phyloP scores from a whole-genome alignment of 2,329 filamentous ascomycete species.

The Ophiostoma novo-ulmi region DNA sequence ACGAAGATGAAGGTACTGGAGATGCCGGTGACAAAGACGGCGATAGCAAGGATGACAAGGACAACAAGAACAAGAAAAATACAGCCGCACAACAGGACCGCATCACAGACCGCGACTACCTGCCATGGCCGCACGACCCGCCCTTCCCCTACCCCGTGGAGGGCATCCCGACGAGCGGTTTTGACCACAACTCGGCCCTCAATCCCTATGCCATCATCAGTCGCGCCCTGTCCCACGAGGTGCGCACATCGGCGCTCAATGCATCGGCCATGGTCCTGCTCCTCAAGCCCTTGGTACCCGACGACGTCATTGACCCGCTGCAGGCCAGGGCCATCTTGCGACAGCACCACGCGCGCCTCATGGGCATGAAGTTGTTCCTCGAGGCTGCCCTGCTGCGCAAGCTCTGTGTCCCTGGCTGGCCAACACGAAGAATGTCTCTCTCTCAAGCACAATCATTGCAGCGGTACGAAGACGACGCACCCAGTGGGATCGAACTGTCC shows the following conservation, averaged over 20 bases:
- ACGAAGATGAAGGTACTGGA: conserved; percentile 17
- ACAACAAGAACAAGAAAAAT: conserved; percentile 16
- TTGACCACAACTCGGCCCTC: conserved; percentile 38
- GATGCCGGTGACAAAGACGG: conserved; percentile 14
- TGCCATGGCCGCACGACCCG: conserved; percentile 55
- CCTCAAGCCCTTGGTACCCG: conserved; percentile 52
- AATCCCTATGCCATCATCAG: conserved; percentile 52
- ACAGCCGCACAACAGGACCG: conserved; percentile 34
- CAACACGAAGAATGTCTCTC: conserved; percentile 28
- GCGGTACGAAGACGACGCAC: background rate
- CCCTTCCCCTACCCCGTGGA: conserved; percentile 46
- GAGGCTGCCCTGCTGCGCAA: conserved; percentile 59
- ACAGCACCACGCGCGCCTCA: conserved; percentile 57
- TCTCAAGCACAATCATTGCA: no score
- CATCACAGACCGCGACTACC: conserved; percentile 54
- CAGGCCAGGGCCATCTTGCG: conserved; percentile 53
- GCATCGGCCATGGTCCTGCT: conserved; percentile 58
- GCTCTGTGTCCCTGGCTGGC: conserved; percentile 55
- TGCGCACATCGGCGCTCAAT: conserved; percentile 51
- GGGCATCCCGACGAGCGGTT: conserved; percentile 10
- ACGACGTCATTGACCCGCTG: conserved; percentile 49
- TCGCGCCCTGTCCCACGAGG: conserved; percentile 53
- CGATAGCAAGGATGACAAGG: conserved; percentile 20
- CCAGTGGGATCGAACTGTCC: conserved; percentile 37
- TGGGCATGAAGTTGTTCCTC: conserved; percentile 54